phyloP scores from a whole-genome alignment of 306 rosid species.

The Styphnolobium japonicum region DNA sequence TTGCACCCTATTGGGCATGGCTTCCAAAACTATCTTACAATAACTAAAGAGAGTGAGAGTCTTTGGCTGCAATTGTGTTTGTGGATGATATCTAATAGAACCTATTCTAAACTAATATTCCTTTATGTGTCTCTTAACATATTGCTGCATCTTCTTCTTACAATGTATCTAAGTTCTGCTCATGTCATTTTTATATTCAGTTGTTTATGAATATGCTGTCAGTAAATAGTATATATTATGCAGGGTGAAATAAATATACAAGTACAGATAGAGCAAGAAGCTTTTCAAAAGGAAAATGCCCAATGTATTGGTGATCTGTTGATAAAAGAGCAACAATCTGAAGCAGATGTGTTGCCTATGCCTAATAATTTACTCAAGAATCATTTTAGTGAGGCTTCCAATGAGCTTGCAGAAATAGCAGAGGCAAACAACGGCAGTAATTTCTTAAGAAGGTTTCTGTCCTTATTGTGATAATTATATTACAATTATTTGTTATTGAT shows the following conservation, averaged over 20 bases:
- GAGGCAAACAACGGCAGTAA: constrained; percentile 47
- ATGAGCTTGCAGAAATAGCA: constrained; percentile 44
- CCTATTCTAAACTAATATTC: neutral
- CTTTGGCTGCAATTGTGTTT: neutral
- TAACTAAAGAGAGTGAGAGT: neutral
- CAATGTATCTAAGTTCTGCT: neutral
- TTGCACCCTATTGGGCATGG: too few relatives aligned
- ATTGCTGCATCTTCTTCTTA: neutral
- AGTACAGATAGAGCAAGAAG: constrained; percentile 36
- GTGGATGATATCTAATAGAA: neutral
- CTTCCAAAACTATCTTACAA: too few relatives aligned
- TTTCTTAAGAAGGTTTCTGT: constrained; percentile 73
- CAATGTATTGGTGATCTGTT: constrained; percentile 15
- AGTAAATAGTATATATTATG: constrained; percentile 27
- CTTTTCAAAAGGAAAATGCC: constrained; percentile 34
- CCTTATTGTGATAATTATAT: constrained; percentile 18
- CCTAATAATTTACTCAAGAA: constrained; percentile 37
- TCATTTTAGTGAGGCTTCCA: constrained; percentile 34
- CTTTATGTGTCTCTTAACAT: neutral
- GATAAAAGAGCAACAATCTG: constrained; percentile 28
- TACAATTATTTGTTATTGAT: constrained; percentile 7
- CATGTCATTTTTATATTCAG: neutral
- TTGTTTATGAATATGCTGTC: constrained; percentile 5
- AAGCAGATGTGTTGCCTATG: constrained; percentile 41
- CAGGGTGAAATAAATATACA: constrained; percentile 57